Conservation (phyloP, 1,139 yeast species). For the Pichia cactophila region DNA sequence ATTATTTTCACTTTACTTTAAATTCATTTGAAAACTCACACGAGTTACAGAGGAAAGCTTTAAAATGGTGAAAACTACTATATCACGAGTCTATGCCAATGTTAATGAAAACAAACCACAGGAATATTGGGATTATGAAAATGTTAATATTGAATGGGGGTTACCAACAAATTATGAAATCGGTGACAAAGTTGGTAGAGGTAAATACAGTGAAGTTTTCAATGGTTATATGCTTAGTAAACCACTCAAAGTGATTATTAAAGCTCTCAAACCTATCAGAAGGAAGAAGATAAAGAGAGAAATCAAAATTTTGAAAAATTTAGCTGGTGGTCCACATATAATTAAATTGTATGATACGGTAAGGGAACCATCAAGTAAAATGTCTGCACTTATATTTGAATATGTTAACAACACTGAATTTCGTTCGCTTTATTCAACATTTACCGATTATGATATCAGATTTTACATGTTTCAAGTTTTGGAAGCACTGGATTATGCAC, state of each 20-base stretch:
- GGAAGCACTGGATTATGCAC: slow-evolving; percentile 67
- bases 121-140: slow-evolving; percentile 78
- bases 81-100: slow-evolving; percentile 57
- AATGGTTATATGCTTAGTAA: slow-evolving; percentile 39
- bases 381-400: slow-evolving; percentile 71
- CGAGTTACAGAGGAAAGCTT: background rate
- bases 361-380: slow-evolving; percentile 64
- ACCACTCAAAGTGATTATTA: slow-evolving; percentile 49
- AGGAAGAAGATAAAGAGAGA: slow-evolving; percentile 74
- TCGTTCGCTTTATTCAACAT: slow-evolving; percentile 61
- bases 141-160: slow-evolving; percentile 65
- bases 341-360: slow-evolving; percentile 65
- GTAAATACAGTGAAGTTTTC: slow-evolving; percentile 75
- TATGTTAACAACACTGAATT: slow-evolving; percentile 65
- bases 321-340: slow-evolving; percentile 70
- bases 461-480: slow-evolving; percentile 63
- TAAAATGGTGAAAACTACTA: slow-evolving; percentile 12
- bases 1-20: background rate
- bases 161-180: slow-evolving; percentile 62
- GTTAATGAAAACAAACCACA: slow-evolving; percentile 56
- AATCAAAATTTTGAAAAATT: slow-evolving; percentile 64
- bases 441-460: slow-evolving; percentile 55
- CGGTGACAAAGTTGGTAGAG: slow-evolving; percentile 65
- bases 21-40: background rate
- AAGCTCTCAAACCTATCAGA: slow-evolving; percentile 73